Conservation (phyloP, 2,329 filamentous ascomycete genomes). For the Colletotrichum truncatum region DNA sequence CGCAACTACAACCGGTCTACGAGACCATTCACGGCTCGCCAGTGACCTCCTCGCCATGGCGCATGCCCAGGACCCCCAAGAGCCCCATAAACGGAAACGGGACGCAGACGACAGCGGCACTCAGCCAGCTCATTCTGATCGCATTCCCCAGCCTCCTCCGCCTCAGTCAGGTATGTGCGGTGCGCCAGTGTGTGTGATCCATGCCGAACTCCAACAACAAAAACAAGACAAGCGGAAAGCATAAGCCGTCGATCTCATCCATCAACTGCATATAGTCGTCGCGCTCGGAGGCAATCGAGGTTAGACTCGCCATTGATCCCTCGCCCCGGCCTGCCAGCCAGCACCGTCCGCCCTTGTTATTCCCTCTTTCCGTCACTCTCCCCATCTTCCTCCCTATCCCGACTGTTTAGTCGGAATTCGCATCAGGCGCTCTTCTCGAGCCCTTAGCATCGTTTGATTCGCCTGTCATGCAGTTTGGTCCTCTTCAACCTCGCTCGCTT, state of each 20-base stretch:
- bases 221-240: conserved; percentile 19
- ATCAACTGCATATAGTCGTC: conserved; percentile 28
- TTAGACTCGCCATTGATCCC: conserved; percentile 32
- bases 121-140: conserved; percentile 46
- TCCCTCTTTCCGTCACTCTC: background rate
- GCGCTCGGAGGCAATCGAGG: conserved; percentile 31
- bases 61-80: conserved; percentile 48
- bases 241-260: conserved; percentile 26
- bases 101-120: conserved; percentile 54
- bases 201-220: conserved; percentile 27
- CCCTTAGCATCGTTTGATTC: conserved; percentile 4
- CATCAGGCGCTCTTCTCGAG: background rate
- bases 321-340: conserved; percentile 29
- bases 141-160: conserved; percentile 54
- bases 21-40: background rate
- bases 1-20: conserved; percentile 1
- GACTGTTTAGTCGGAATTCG: background rate
- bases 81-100: conserved; percentile 59
- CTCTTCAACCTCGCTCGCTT: background rate
- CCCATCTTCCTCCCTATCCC: background rate
- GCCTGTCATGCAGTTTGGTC: background rate
- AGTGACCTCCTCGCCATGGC: conserved; percentile 45
- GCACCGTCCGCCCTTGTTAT: conserved; percentile 26
- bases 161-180: conserved; percentile 54
- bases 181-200: conserved; percentile 30